Conservation (phyloP, 345 rosid species). For the Triadica sebifera region DNA sequence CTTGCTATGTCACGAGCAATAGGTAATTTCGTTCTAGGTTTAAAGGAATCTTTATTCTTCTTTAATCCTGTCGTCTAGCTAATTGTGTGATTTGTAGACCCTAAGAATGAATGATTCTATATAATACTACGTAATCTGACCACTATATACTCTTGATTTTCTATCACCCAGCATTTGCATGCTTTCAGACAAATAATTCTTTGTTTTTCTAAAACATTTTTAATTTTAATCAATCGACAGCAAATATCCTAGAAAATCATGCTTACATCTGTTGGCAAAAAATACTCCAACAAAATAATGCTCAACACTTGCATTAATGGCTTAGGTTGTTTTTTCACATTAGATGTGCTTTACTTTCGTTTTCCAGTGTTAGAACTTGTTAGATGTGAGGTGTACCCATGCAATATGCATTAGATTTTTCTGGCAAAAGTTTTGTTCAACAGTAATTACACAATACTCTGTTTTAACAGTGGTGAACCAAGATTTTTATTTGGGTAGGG, state of each 20-base stretch:
- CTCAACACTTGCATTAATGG: background rate
- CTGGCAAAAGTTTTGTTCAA: background rate
- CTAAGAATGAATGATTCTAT: background rate
- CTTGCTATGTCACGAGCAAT: conserved; percentile 88
- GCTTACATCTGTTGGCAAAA: background rate
- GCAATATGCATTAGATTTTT: background rate
- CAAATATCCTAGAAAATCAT: background rate
- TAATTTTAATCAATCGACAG: background rate
- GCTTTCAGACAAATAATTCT: too few relatives aligned
- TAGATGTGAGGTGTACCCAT: background rate
- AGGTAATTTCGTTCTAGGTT: conserved; percentile 41
- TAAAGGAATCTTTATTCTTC: background rate
- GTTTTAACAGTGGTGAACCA: background rate
- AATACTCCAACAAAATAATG: too few relatives aligned
- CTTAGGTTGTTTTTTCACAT: background rate
- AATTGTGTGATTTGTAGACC: background rate
- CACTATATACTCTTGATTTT: too few relatives aligned
- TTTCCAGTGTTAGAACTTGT: background rate
- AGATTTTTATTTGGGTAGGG: too few relatives aligned
- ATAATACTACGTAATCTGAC: too few relatives aligned
- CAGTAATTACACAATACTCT: background rate
- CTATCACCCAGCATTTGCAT: too few relatives aligned
- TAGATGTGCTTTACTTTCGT: background rate
- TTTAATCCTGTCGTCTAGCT: background rate
- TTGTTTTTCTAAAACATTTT: background rate